phyloP scores from a whole-genome alignment of 148 eudicot species.

The Persicaria tinctoria region DNA sequence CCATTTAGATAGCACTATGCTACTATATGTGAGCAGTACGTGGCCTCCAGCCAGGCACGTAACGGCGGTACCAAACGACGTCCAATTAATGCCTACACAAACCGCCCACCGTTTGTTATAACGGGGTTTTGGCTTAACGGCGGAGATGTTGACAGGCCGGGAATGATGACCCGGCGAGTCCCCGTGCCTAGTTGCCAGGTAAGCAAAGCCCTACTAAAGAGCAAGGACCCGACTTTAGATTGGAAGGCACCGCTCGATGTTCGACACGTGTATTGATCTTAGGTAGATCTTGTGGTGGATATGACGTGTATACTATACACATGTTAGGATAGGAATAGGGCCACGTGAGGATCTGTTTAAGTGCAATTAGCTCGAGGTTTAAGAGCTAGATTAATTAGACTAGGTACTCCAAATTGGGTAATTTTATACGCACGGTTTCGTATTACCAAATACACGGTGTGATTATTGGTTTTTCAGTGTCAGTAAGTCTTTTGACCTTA shows the following conservation, averaged over 20 bases:
- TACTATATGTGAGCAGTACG: neutral
- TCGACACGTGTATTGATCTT: neutral
- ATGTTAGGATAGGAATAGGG: neutral
- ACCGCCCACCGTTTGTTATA: neutral
- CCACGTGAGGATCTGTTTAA: neutral
- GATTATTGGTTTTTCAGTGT: too few species aligned
- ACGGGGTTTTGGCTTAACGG: constrained; percentile 1
- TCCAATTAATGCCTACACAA: neutral
- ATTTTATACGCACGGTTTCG: too few species aligned
- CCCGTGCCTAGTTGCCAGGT: constrained; percentile 8
- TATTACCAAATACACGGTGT: too few species aligned
- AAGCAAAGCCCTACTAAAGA: neutral
- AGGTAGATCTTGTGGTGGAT: neutral
- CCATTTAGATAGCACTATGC: neutral
- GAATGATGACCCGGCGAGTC: neutral
- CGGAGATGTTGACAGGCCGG: neutral
- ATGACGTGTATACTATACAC: neutral
- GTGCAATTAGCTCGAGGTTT: neutral
- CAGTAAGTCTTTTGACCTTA: too few species aligned
- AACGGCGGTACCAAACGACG: neutral
- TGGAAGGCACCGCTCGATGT: neutral
- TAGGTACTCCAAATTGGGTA: neutral
- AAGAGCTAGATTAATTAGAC: neutral
- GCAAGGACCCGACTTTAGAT: neutral
- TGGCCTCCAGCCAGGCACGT: constrained; percentile 9